Conservation (phyloP, 805 yeast species). For the Cephaloascus albidus region DNA sequence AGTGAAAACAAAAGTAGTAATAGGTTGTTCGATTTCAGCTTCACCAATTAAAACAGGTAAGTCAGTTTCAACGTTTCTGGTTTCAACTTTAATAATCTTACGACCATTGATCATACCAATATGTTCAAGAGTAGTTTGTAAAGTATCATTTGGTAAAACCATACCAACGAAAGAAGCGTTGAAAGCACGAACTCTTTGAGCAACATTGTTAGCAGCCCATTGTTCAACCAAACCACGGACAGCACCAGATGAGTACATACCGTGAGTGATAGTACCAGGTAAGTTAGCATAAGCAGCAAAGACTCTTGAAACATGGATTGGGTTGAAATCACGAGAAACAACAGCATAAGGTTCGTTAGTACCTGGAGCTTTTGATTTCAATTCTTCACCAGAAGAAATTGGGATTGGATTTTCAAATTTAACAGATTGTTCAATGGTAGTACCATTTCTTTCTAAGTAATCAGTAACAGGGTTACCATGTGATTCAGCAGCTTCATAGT, state of each 20-base stretch:
- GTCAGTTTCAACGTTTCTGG: conserved; percentile 74
- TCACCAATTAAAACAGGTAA: conserved; percentile 79
- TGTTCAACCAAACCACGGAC: conserved; percentile 93
- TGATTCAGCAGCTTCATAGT: conserved; percentile 84
- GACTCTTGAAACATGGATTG: conserved; percentile 93
- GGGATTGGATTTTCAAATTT: conserved; percentile 87
- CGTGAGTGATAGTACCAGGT: conserved; percentile 98
- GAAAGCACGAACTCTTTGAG: conserved; percentile 92
- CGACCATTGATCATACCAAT: conserved; percentile 99
- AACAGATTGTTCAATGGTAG: conserved; percentile 89
- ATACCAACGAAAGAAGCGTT: conserved; percentile 86
- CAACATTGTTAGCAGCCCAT: conserved; percentile 97
- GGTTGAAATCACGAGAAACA: conserved; percentile 97
- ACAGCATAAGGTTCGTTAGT: conserved; percentile 95
- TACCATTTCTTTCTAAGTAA: conserved; percentile 85
- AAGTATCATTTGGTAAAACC: conserved; percentile 93
- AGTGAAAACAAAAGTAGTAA: conserved; percentile 92
- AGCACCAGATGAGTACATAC: conserved; percentile 96
- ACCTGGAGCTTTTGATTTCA: conserved; percentile 77
- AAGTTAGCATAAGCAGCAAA: conserved; percentile 88
- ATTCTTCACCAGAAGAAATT: conserved; percentile 55
- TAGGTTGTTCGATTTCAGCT: conserved; percentile 98
- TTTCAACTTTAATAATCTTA: conserved; percentile 88
- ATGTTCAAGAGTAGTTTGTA: conserved; percentile 84
- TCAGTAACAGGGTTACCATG: conserved; percentile 97